Percentiles rank a stretch among this genome's conserved stretches.
These are phyloP conservation scores for Fusarium miscanthi DNA, from an alignment of 2,329 filamentous ascomycete species.

Conservation along the genomic window DNA sequence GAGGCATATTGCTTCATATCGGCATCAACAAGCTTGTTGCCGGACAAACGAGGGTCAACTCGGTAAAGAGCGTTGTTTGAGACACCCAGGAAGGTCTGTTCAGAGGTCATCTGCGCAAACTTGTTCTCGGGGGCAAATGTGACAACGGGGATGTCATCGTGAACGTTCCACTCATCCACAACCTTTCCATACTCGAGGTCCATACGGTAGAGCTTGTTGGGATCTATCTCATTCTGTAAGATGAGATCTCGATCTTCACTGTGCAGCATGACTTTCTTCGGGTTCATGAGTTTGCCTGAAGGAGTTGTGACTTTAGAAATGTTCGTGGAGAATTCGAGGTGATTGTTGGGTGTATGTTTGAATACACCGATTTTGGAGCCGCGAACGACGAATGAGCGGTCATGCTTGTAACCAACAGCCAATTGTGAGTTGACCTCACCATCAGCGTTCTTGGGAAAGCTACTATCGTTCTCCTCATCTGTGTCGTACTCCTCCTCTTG, in stretches of 20 bases:
- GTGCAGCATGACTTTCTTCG: conserved; percentile 97
- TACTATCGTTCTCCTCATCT: conserved; percentile 78
- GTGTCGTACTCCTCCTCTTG: conserved; percentile 75
- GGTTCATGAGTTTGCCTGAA: conserved; percentile 86
- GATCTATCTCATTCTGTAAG: conserved; percentile 82
- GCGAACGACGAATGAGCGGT: conserved; percentile 95
- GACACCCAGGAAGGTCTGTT: conserved; percentile 94
- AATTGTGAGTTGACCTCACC: conserved; percentile 92
- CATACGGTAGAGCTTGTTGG: conserved; percentile 95
- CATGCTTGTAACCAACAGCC: conserved; percentile 96
- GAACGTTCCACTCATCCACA: conserved; percentile 98
- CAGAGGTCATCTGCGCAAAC: conserved; percentile 95
- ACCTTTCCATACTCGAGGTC: conserved; percentile 98
- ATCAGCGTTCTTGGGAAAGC: conserved; percentile 78
- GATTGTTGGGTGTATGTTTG: conserved; percentile 93
- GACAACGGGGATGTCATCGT: conserved; percentile 93
- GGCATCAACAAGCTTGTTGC: conserved; percentile 91
- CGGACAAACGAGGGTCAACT: conserved; percentile 88
- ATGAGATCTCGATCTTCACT: conserved; percentile 91
- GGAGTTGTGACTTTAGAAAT: conserved; percentile 96
- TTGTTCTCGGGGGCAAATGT: conserved; percentile 97
- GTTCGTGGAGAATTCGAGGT: conserved; percentile 94
- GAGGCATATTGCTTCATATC: conserved; percentile 96
- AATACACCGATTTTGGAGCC: conserved; percentile 99
- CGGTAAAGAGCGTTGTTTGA: conserved; percentile 94